A percentile compares a stretch with the other conserved stretches of the same genome.
Conservation (phyloP, 768 basidiomycete genomes). For the Daedaleopsis sinensis region DNA sequence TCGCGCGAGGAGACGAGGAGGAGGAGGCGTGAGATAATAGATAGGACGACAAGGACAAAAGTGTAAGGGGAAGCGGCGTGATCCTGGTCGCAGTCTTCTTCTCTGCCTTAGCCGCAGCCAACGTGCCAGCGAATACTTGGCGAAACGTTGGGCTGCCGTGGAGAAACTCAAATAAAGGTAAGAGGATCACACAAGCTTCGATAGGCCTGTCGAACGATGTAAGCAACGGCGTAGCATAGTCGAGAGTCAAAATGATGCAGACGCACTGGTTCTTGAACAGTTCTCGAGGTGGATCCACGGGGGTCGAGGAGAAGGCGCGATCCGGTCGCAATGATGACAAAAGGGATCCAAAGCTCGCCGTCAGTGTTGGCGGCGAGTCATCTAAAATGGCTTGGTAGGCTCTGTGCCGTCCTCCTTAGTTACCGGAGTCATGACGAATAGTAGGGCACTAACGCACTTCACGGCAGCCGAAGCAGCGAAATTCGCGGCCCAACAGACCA, state of each 20-base stretch:
- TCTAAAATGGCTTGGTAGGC: slow-evolving; percentile 58
- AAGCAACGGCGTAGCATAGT: background rate
- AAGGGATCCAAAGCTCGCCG: slow-evolving; percentile 54
- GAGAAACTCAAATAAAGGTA: slow-evolving; percentile 66
- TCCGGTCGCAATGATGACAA: slow-evolving; percentile 57
- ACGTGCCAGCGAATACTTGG: slow-evolving; percentile 44
- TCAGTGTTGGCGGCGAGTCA: slow-evolving; percentile 53
- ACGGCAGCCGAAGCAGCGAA: slow-evolving; percentile 53
- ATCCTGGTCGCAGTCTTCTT: slow-evolving; percentile 25
- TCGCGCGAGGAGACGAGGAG: slow-evolving; percentile 55
- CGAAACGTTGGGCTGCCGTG: slow-evolving; percentile 52
- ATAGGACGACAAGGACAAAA: slow-evolving; percentile 66
- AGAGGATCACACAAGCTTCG: slow-evolving; percentile 58
- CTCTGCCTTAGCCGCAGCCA: slow-evolving; percentile 21
- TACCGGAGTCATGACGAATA: background rate
- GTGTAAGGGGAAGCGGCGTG: slow-evolving; percentile 46
- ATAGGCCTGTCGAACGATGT: slow-evolving; percentile 51
- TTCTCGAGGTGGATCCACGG: slow-evolving; percentile 51
- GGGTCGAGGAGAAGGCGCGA: slow-evolving; percentile 50
- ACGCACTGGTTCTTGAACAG: slow-evolving; percentile 61
- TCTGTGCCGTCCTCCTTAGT: slow-evolving; percentile 34
- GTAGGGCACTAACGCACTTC: slow-evolving; percentile 41
- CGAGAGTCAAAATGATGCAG: no score
- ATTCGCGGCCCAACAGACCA: slow-evolving; percentile 58
- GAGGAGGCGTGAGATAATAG: slow-evolving; percentile 70